Conservation (phyloP, 1,284 basidiomycete species). For the Hypsizygus ulmarius region DNA sequence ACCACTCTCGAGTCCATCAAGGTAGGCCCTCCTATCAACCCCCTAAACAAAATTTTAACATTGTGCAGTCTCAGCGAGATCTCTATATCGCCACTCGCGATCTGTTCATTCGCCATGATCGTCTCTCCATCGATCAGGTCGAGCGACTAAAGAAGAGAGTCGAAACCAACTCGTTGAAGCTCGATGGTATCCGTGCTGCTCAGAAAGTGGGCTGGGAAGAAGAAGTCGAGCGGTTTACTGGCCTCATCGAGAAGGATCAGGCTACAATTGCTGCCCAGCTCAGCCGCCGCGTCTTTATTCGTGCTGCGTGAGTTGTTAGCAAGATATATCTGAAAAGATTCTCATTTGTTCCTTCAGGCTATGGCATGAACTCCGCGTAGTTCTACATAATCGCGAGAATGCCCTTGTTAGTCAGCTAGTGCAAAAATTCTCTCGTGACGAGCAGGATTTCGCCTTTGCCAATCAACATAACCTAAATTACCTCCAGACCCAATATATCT, state of each 20-base stretch:
- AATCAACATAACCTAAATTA: too few relatives aligned
- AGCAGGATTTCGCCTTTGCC: slow-evolving; percentile 52
- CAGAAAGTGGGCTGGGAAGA: slow-evolving; percentile 80
- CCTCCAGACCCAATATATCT: too few relatives aligned
- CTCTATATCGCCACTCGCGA: slow-evolving; percentile 84
- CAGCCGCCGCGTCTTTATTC: slow-evolving; percentile 77
- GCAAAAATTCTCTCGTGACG: slow-evolving; percentile 70
- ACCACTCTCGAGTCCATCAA: slow-evolving; percentile 74
- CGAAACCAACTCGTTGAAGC: slow-evolving; percentile 69
- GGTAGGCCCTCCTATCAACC: slow-evolving; percentile 36
- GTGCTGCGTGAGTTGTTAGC: slow-evolving; percentile 61
- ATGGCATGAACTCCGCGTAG: slow-evolving; percentile 89
- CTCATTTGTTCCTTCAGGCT: slow-evolving; percentile 49
- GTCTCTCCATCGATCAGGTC: slow-evolving; percentile 80
- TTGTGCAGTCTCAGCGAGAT: slow-evolving; percentile 74
- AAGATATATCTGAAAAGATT: slow-evolving; percentile 4
- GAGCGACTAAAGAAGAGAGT: slow-evolving; percentile 85
- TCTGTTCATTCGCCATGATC: slow-evolving; percentile 79
- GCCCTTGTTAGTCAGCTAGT: slow-evolving; percentile 73
- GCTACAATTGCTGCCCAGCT: slow-evolving; percentile 68
- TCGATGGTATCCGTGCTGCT: slow-evolving; percentile 66
- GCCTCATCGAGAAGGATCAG: slow-evolving; percentile 74
- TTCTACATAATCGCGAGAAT: slow-evolving; percentile 86
- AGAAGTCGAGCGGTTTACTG: slow-evolving; percentile 73
- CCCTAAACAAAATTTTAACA: slow-evolving; percentile 3